Evolutionary conservation across 768 basidiomycete genomes (phyloP), one percentile per base, ranked within the genome.

Genomic region (Termitomyces sp.): DNA sequence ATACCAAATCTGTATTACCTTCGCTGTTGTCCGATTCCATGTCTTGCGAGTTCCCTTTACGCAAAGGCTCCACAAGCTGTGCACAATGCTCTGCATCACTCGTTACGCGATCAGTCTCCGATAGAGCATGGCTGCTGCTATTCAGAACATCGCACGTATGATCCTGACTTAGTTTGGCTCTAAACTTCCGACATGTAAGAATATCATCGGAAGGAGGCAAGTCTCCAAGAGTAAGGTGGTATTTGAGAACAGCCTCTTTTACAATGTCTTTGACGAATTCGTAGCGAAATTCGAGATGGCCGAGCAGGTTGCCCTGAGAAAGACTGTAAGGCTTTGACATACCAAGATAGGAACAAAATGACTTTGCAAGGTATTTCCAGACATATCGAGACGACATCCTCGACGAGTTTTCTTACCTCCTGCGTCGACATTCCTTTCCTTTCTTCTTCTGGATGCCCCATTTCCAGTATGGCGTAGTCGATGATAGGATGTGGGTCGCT

Each of bases 311-410:
- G 20, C 89, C 89, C 84, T 87, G 58, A 28, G 50, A 58, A 48
- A 38, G 47, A 52, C 13, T 14, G 18, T 57, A 5, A 59, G 49
- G 12, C 12, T 18, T 5, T 28, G 12, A 14, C 13, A 20, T 9
- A 41, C 6, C 5, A 50, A 44, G 33, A 44, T 18, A 6, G 28
- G 8, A 10, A 35, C 18, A 30, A 48, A 46, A 63, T 73, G 61
- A 82, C 80, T 74, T 83, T 83, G 78, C 84, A 85, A 9, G 83
- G 81, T 52, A 85, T 77, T 67, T 83, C 84, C 52, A 91, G 71
- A 67, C 84, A 87, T 57, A 75, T 77, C 52, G 76, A 68, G 7
- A 82, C 81, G 40, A 89, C 82, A n/a, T 88, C 84, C 64, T 80
- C 75, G 9, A 85, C 75, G 30, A 90, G 73, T 7, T 69, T 68